Evolutionary conservation across 495 filamentous ascomycete genomes (phyloP).

Genomic region (Corynascus novoguineensis): DNA sequence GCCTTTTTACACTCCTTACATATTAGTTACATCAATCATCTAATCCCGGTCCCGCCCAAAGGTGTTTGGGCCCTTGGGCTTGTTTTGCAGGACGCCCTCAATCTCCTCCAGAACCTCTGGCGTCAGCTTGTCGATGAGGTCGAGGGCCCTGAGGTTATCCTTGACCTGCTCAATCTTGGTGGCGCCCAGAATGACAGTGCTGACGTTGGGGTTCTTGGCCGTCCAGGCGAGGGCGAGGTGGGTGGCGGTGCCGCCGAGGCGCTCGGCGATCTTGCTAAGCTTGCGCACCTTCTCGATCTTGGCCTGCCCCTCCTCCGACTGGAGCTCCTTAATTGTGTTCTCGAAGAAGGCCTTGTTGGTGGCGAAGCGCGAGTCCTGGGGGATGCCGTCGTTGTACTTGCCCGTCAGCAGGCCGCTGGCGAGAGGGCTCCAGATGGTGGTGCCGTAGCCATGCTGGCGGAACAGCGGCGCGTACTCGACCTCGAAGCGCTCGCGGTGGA

Average conservation of each 20-base stretch:
- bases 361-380: conserved; percentile 51
- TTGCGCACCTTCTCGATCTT: conserved; percentile 46
- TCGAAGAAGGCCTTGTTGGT: conserved; percentile 41
- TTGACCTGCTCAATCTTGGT: conserved; percentile 63
- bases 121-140: conserved; percentile 58
- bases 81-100: conserved; percentile 43
- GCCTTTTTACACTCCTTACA: no score
- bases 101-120: conserved; percentile 66
- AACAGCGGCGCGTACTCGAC: conserved; percentile 64
- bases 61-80: conserved; percentile 22
- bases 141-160: conserved; percentile 61
- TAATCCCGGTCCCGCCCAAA: conserved; percentile 19
- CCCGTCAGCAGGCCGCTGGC: conserved; percentile 67
- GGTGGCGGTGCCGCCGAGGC: conserved; percentile 53
- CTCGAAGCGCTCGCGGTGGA: conserved; percentile 69
- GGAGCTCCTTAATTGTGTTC: conserved; percentile 32
- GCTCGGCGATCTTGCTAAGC: conserved; percentile 57
- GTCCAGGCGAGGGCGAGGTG: conserved; percentile 69
- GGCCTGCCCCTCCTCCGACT: conserved; percentile 28
- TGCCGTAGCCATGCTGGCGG: conserved; percentile 56
- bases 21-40: no score
- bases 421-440: conserved; percentile 68
- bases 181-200: conserved; percentile 68
- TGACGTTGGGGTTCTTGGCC: conserved; percentile 69
- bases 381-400: conserved; percentile 71